These are phyloP conservation scores for Chlorokybus atmophyticus DNA, from an alignment of 139 green algal species.

Conservation along the genomic window DNA sequence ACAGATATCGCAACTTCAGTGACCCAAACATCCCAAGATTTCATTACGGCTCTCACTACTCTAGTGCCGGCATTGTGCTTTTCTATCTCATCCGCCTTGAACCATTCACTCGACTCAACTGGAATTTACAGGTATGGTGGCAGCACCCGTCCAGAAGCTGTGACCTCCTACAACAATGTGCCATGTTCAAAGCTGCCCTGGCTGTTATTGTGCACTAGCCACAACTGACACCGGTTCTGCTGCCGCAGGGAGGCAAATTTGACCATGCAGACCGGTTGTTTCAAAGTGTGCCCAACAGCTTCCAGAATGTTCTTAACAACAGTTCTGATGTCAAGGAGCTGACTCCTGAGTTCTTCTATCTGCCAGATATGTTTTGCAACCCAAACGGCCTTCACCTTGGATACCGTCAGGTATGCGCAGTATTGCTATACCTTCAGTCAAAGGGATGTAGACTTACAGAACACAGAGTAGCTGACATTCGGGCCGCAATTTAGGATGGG, in stretches of 20 bases:
- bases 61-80: slow-evolving; percentile 28
- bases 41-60: slow-evolving; percentile 40
- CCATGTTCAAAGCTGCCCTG: too few species aligned
- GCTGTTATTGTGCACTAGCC: too few species aligned
- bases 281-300: slow-evolving; percentile 20
- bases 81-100: slow-evolving; percentile 40
- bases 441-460: slow-evolving; percentile 6
- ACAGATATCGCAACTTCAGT: slow-evolving; percentile 11
- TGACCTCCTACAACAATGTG: too few species aligned
- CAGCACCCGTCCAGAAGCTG: too few species aligned
- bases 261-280: slow-evolving; percentile 44
- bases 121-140: slow-evolving; percentile 26
- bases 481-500: slow-evolving; percentile 13
- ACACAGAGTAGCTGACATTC: background rate
- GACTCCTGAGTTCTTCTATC: slow-evolving; percentile 40
- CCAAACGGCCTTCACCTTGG: slow-evolving; percentile 27
- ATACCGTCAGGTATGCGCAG: background rate
- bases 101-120: slow-evolving; percentile 30
- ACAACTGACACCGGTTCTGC: too few species aligned
- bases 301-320: slow-evolving; percentile 20
- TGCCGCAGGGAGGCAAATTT: slow-evolving; percentile 26
- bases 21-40: slow-evolving; percentile 28
- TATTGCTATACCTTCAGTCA: too few species aligned
- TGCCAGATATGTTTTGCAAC: slow-evolving; percentile 37
- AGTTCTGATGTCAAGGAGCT: slow-evolving; percentile 42